Percentiles rank a stretch among this genome's conserved stretches.
phyloP scores from a whole-genome alignment of 192 early-diverging fungal genomes.

The Podila clonocystis region DNA sequence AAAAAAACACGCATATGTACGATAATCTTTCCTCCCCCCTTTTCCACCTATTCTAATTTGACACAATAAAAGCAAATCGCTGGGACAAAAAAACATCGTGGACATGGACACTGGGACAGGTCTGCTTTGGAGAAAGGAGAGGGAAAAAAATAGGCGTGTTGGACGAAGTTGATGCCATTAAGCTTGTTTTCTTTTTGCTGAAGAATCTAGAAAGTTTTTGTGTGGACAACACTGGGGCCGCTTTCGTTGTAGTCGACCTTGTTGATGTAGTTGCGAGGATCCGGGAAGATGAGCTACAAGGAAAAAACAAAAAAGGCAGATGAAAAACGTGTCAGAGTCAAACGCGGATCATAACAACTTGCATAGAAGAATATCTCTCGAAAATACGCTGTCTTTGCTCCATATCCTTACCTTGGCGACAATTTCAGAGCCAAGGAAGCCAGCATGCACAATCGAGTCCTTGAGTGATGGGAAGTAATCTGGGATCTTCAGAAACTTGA shows the following conservation, averaged over 20 bases:
- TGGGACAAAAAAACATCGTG: neutral
- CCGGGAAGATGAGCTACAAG: constrained; percentile 66
- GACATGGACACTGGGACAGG: neutral
- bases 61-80: too few species aligned
- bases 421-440: constrained; percentile 88
- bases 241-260: constrained; percentile 93
- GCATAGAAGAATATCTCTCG: neutral
- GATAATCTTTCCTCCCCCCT: too few species aligned
- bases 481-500: constrained; percentile 82
- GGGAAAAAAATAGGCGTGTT: neutral
- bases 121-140: neutral
- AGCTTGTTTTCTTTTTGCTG: neutral
- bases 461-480: constrained; percentile 89
- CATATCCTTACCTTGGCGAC: constrained; percentile 77
- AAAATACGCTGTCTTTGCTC: neutral
- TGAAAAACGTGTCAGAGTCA: neutral
- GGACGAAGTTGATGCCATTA: neutral
- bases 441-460: constrained; percentile 70
- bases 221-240: constrained; percentile 83
- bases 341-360: neutral
- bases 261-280: constrained; percentile 74
- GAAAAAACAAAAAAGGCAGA: constrained; percentile 2
- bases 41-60: too few species aligned
- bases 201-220: constrained; percentile 64
- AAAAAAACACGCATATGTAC: too few species aligned